phyloP scores from a whole-genome alignment of 1,139 yeast genomes.

The Komagataea norvegica region DNA sequence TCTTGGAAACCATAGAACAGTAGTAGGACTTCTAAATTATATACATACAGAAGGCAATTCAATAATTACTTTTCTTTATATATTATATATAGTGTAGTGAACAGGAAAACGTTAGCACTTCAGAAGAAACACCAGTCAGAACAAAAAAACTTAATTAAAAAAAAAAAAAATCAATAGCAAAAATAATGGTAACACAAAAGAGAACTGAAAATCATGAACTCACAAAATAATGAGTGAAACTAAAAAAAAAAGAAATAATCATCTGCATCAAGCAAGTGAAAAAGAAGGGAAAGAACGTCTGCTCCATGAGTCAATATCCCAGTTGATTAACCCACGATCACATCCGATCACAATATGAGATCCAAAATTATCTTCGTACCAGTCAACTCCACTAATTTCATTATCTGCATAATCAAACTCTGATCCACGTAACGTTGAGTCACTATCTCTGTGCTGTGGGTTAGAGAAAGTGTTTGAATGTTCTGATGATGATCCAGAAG shows the following conservation, averaged over 20 bases:
- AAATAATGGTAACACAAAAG: no score
- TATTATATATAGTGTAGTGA: no score
- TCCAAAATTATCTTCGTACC: conserved; percentile 37
- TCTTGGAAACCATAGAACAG: no score
- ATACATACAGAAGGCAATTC: no score
- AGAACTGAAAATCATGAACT: not conserved
- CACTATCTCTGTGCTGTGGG: conserved; percentile 9
- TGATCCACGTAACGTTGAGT: conserved; percentile 12
- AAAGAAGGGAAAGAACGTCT: conserved; percentile 45
- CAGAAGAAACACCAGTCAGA: no score
- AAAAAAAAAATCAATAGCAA: no score
- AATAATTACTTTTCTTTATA: no score
- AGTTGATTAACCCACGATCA: conserved; percentile 43
- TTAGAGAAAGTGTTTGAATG: not conserved
- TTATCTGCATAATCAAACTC: conserved; percentile 30
- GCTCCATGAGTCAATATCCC: conserved; percentile 49
- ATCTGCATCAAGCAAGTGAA: conserved; percentile 13
- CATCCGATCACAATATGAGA: conserved; percentile 43
- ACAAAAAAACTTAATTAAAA: no score
- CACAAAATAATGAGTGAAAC: not conserved
- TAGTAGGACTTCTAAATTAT: no score
- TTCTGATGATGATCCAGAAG: not conserved
- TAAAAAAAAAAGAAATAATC: no score
- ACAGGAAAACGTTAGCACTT: no score
- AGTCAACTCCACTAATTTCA: conserved; percentile 45